Evolutionary conservation across 192 early-diverging fungal species (phyloP), one percentile per base, ranked within the genome.

Genomic region (Coemansia reversa): DNA sequence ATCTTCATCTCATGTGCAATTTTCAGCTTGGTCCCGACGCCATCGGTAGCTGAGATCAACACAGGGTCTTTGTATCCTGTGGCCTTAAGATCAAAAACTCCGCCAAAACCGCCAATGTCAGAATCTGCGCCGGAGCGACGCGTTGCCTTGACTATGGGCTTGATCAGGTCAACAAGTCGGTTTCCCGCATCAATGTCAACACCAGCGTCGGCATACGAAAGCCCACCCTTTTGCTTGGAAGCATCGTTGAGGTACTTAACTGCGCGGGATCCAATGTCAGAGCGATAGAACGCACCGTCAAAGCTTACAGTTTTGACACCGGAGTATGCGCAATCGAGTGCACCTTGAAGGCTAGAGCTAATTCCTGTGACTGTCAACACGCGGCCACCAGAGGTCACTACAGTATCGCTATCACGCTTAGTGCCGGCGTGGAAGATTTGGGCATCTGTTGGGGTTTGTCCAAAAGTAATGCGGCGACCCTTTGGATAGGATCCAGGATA

Each of bases 21-120:
- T 84, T 91, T 96, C 39, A 99, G 88, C 86, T 99, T 99, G 67
- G 97, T 99, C 30, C 97, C 97, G 23, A 99, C 94, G 51, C 97
- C 97, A 62, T 99, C 97, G 25, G 97, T 99, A 32, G 96, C 94
- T n/a, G 94, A 91, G 9, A 99, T 91, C 48, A 99, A 78, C 55
- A 99, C 90, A 25, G 96, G 93, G 58, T 99, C 96, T 62, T 70
- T 58, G 86, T 90, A 99, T 12, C 95, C 95, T 11, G 93, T 88
- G 12, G 93, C 93, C 71, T 92, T 91, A 39, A 99, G 79, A 72
- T 99, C 97, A 81, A 99, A 99, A 18, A 96, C 74, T 25, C 96
- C 97, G 75, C 97, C 97, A 62, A 99, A 99, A 7, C 97, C 97
- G 58, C 97, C 97, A 69, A 99, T 92, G 54, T 96, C 96, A 11